A percentile compares a stretch with the other conserved stretches of the same genome.
Evolutionary conservation across 208 protist species (phyloP).

Genomic region (Acanthamoeba sp.): DNA sequence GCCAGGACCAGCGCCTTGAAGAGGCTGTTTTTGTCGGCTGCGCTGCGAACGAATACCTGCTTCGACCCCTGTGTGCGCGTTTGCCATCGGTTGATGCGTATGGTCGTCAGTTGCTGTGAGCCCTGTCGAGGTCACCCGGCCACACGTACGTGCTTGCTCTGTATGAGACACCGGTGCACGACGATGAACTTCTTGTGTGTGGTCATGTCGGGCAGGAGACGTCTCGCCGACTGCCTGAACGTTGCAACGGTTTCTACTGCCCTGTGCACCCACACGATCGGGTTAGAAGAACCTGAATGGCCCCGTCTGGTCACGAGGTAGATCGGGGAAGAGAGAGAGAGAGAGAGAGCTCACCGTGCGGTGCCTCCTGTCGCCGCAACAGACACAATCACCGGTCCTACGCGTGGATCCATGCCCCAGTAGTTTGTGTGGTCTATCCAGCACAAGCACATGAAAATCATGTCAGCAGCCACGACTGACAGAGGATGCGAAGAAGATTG

Average conservation of each 20-base stretch:
- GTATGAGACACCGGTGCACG: slow-evolving; percentile 32
- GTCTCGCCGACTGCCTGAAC: neutral
- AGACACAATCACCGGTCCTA: slow-evolving; percentile 41
- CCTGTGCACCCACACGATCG: neutral
- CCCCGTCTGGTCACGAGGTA: no score
- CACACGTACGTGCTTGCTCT: slow-evolving; percentile 40
- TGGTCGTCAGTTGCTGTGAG: neutral
- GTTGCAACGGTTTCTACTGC: neutral
- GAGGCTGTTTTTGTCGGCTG: slow-evolving; percentile 1
- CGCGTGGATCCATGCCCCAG: slow-evolving; percentile 14
- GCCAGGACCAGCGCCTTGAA: slow-evolving; percentile 24
- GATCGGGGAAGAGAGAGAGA: no score
- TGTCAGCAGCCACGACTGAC: neutral
- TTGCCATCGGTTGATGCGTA: no score
- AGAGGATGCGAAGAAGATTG: neutral
- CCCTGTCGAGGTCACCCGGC: neutral
- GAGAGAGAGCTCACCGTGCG: neutral
- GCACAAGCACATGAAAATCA: neutral
- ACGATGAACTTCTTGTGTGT: slow-evolving; percentile 31
- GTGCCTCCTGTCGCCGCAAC: neutral
- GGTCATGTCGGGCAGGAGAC: neutral
- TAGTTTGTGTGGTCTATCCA: slow-evolving; percentile 44
- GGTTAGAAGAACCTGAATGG: no score
- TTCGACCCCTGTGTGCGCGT: slow-evolving; percentile 51
- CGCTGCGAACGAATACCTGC: slow-evolving; percentile 53